Base-by-base conservation (phyloP, 2,329 filamentous ascomycete species). In the Sclerotiophoma versabilis region DNA sequence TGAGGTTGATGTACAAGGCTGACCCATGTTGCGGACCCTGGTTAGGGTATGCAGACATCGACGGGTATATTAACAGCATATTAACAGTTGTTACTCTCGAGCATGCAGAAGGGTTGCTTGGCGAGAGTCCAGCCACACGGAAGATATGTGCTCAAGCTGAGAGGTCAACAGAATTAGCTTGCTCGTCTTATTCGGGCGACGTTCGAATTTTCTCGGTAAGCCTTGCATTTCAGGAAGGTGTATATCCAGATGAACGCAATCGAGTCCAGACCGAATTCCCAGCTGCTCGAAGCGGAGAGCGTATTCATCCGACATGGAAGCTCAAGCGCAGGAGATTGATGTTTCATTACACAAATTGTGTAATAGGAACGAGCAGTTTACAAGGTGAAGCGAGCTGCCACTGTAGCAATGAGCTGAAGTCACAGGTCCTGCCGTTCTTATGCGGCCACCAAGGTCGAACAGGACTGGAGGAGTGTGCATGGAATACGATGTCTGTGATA, bases 11-110 rank as follows among this genome's bases (percentile, higher is more conserved):
- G 30, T 50, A 57, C 60, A 58, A 64, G 55, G 57, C 39, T 54
- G 49, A 54, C 54, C 69, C 68, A 60, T 69, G 69, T 64, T 59
- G 66, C 54, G 64, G 69, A 73, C 72, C 69, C 72, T 60, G 54
- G 70, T 70, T 70, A 64, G 49, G 62, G 63, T 46, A 62, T 64
- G 65, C 62, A 66, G 59, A 66, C 64, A 73, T 72, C 69, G 71
- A 69, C 62, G 58, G 60, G 56, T 68, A 73, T 63, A 73, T 75
- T 75, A 49, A 39, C 51, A 45, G 41, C 39, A 54, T 12, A 54
- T 74, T 74, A 74, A 74, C 70, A 71, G 71, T 72, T 75, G 70
- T 73, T 68, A 62, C 39, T 66, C 52, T 56, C 64, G 44, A 46
- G 39, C 33, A 27, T 54, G 33, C 41, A 54, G 45, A 49, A 19